These are phyloP conservation scores for Xylaria sp. DNA, from an alignment of 2,329 filamentous ascomycete genomes.

Conservation along the genomic window DNA sequence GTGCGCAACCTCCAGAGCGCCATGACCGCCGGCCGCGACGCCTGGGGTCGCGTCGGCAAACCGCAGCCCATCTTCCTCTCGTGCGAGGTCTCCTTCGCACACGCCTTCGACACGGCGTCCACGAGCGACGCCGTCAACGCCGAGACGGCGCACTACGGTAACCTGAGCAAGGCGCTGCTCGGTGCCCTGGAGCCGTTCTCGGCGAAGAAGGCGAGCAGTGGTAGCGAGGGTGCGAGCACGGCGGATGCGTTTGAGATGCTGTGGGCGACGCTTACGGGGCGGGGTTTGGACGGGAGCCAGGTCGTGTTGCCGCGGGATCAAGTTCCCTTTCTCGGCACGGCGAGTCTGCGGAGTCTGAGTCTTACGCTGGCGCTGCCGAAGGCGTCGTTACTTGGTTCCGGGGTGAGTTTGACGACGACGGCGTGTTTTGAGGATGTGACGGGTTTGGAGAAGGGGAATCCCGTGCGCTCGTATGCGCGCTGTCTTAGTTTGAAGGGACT, in stretches of 20 bases:
- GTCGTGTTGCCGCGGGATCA: constrained; percentile 30
- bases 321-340: constrained; percentile 33
- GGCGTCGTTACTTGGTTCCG: constrained; percentile 60
- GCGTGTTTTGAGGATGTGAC: constrained; percentile 36
- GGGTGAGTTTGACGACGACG: constrained; percentile 48
- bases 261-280: constrained; percentile 37
- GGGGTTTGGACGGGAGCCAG: constrained; percentile 30
- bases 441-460: constrained; percentile 18
- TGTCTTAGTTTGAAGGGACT: constrained; percentile 51
- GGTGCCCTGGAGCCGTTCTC: constrained; percentile 36
- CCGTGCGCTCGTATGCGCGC: constrained; percentile 29
- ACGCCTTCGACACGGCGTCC: constrained; percentile 54
- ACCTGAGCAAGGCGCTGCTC: constrained; percentile 61
- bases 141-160: constrained; percentile 74
- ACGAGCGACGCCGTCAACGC: constrained; percentile 53
- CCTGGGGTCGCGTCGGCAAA: constrained; percentile 58
- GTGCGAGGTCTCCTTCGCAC: constrained; percentile 51
- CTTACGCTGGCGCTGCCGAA: constrained; percentile 59
- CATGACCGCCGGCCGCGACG: constrained; percentile 56
- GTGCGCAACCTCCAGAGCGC: constrained; percentile 57
- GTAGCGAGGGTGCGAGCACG: constrained; percentile 12
- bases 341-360: constrained; percentile 41
- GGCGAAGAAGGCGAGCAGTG: neutral
- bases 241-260: constrained; percentile 35
- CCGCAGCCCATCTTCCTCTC: constrained; percentile 59